Conservation (phyloP, 2,329 filamentous ascomycete species). For the Ophiostoma sp. region DNA sequence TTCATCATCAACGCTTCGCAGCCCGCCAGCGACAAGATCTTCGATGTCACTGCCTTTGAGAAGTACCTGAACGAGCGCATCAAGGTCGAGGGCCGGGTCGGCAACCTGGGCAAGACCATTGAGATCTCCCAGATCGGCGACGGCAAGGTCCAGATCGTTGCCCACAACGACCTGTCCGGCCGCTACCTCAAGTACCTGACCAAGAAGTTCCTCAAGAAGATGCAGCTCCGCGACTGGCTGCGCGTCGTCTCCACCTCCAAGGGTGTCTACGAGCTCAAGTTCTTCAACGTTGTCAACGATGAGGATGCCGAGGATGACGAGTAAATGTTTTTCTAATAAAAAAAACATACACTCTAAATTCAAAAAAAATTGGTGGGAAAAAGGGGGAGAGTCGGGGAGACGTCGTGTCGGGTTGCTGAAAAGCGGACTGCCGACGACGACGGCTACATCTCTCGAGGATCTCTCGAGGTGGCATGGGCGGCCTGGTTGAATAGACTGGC, state of each 20-base stretch:
- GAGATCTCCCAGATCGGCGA: slow-evolving; percentile 86
- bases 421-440: background rate
- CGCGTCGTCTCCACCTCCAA: slow-evolving; percentile 96
- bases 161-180: slow-evolving; percentile 96
- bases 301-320: slow-evolving; percentile 97
- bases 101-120: slow-evolving; percentile 93
- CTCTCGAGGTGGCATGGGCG: background rate
- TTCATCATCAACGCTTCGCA: slow-evolving; percentile 99
- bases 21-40: slow-evolving; percentile 99
- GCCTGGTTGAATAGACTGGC: background rate
- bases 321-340: slow-evolving; percentile 46
- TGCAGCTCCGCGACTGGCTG: slow-evolving; percentile 99
- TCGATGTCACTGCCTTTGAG: slow-evolving; percentile 97
- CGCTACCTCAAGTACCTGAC: slow-evolving; percentile 99
- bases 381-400: background rate
- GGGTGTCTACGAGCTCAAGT: slow-evolving; percentile 99
- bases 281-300: slow-evolving; percentile 99
- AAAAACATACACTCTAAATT: background rate
- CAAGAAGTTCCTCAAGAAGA: slow-evolving; percentile 99
- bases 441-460: background rate
- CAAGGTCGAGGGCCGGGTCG: slow-evolving; percentile 98
- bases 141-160: slow-evolving; percentile 96
- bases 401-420: background rate
- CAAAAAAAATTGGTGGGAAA: slow-evolving; percentile 10
- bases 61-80: slow-evolving; percentile 99